Percentiles rank a stretch among this genome's conserved stretches.
These are phyloP conservation scores for Thelephora terrestris DNA, from an alignment of 1,284 basidiomycete genomes.

Conservation along the genomic window DNA sequence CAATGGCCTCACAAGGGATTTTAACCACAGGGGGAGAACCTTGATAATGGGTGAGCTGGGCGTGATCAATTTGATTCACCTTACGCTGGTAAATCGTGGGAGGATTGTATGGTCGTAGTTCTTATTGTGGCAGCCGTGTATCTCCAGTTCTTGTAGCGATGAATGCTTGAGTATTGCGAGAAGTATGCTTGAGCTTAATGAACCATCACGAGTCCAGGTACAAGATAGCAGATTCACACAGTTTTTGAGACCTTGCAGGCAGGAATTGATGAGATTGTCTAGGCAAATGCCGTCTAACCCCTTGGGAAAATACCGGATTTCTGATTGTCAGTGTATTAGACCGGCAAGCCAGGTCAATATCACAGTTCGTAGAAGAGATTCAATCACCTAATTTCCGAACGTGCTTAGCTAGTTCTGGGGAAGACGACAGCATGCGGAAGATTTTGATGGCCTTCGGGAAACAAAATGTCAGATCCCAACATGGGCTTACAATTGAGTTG, in stretches of 20 bases:
- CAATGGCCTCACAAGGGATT: slow-evolving; percentile 31
- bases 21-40: slow-evolving; percentile 40
- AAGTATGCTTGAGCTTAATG: slow-evolving; percentile 48
- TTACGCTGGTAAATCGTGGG: slow-evolving; percentile 29
- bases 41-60: slow-evolving; percentile 43
- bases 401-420: slow-evolving; percentile 39
- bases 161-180: slow-evolving; percentile 27
- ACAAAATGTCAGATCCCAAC: neutral
- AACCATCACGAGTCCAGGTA: slow-evolving; percentile 68
- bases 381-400: slow-evolving; percentile 45
- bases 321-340: slow-evolving; percentile 22
- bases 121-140: slow-evolving; percentile 52
- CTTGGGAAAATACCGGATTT: slow-evolving; percentile 59
- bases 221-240: slow-evolving; percentile 50
- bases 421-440: slow-evolving; percentile 38
- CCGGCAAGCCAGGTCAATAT: neutral
- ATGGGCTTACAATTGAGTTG: neutral
- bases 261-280: slow-evolving; percentile 27
- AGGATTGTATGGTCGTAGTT: slow-evolving; percentile 45
- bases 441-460: slow-evolving; percentile 37
- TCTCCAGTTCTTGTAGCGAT: slow-evolving; percentile 36
- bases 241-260: too few relatives aligned
- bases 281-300: slow-evolving; percentile 25
- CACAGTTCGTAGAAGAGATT: neutral
- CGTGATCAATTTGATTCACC: slow-evolving; percentile 57